Base-by-base conservation (phyloP, 2,329 filamentous ascomycete species). In the Diaporthe nobilis region DNA sequence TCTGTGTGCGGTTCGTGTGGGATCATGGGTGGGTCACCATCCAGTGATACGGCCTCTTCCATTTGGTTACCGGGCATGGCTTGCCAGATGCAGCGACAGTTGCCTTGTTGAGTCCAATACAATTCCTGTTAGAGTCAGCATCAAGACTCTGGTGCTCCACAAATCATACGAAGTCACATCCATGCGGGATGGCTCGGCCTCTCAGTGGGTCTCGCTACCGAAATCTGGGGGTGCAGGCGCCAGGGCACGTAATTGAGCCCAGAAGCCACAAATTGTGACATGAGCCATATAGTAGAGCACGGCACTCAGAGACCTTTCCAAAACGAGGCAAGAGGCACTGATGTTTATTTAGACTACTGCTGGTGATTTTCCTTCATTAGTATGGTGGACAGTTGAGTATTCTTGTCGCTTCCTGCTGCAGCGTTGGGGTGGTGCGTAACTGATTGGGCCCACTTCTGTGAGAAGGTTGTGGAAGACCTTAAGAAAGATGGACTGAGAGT, bases 191-290 rank as follows among this genome's bases (percentile, higher is more conserved):
- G 34, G 65, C 65, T 70, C 25, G 31, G 47, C n/a, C 34, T 42
- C 65, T 42, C 15, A 28, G 65, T 70, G 65, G 49, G 25, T 55
- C 65, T 70, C 65, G 49, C 65, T 70, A 70, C 65, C 65, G 17
- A 8, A 25, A 70, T 68, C 47, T 10, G 15, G 65, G 65, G 65
- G 13, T 22, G n/a, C 10, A 55, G n/a, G 65, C 34, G n/a, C 65
- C 65, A 55, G 49, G 65, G 65, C 65, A 39, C 28, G 28, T 17
- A 67, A 67, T 67, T 67, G 63, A 51, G 63, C 47, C 53, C 47
- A 17, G 65, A 25, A 39, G 22, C 15, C 31, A 53, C 13, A 17
- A 53, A 39, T 13, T 34, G 13, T 53, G 28, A 34, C 15, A 5
- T 20, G 22, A 42, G 9, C 34, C 13, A 0, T 53, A 20, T 39